Base-by-base conservation (phyloP, 441 rosid genomes). In the Mallotus japonicus region DNA sequence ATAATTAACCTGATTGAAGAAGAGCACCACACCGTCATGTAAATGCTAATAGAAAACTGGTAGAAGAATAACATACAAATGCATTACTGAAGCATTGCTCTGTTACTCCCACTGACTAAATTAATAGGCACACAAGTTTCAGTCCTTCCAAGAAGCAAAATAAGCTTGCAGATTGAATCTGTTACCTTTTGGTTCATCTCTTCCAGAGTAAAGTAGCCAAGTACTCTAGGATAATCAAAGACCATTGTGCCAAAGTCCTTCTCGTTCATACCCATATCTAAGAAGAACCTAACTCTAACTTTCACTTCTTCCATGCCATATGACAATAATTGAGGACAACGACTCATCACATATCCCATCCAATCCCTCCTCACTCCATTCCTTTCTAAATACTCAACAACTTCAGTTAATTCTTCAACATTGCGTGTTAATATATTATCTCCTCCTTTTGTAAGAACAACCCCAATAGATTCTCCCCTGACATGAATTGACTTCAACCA, bases 181-280 rank as follows among this genome's bases (percentile, higher is more conserved):
- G 61, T 73, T 68, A 95, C 97, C 96, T 91, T 92, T 74, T 81
- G 80, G 67, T 89, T 85, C 97, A 95, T 95, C 85, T 88, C 96
- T 75, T 90, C 83, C 70, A 91, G 77, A 6, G 89, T 83, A 65
- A 84, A 90, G 73, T 75, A 74, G 19, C 97, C 96, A 16, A 91
- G 86, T 15, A 82, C 89, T 77, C 88, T 87, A 15, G 97, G 97
- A 76, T 80, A 92, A 77, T 91, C 97, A 61, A 82, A 92, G 55
- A 92, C 92, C 99, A 95, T 91, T 0, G 96, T 92, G 76, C 97
- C 96, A 70, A 95, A 95, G 81, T 89, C 96, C 71, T 83, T 88
- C 82, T 75, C 81, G 77, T 80, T 86, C 97, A 92, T 89, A 57
- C 93, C 95, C 97, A 89, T 86, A 63, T 82, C 85, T 83, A 84